Evolutionary conservation across 148 eudicot species (phyloP).

Genomic region (Bassia scoparia): DNA sequence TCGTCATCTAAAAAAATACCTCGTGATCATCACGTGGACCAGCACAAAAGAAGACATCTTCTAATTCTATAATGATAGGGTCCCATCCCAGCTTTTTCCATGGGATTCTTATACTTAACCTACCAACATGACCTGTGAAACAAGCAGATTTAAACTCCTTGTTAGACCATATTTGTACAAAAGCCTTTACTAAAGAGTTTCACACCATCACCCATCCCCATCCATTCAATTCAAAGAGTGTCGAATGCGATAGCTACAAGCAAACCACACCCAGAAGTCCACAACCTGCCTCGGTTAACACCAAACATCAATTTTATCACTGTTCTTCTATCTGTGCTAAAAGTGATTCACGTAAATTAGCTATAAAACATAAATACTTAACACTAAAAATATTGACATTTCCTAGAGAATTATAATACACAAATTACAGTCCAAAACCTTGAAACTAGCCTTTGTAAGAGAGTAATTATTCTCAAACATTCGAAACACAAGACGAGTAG

Average conservation of each 20-base stretch:
- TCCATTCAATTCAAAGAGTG: no score
- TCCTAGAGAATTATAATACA: no score
- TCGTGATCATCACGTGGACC: slow-evolving; percentile 79
- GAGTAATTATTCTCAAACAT: background rate
- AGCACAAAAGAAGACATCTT: slow-evolving; percentile 76
- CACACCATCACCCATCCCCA: no score
- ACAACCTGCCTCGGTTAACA: no score
- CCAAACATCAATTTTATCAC: background rate
- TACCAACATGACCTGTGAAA: slow-evolving; percentile 75
- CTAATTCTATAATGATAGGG: slow-evolving; percentile 77
- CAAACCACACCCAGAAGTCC: no score
- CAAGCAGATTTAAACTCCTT: background rate
- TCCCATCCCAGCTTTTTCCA: slow-evolving; percentile 99
- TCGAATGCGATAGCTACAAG: no score
- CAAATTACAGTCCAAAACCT: background rate
- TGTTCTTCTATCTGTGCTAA: background rate
- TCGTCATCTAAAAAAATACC: slow-evolving; percentile 37
- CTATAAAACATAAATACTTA: background rate
- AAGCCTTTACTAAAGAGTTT: no score
- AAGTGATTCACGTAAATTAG: background rate
- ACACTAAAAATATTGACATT: background rate
- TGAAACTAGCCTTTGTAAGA: background rate
- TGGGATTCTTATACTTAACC: slow-evolving; percentile 87
- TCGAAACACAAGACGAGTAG: background rate
- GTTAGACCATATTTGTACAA: no score